Conservation (phyloP, 2,329 filamentous ascomycete genomes). For the Aureobasidium vineae region DNA sequence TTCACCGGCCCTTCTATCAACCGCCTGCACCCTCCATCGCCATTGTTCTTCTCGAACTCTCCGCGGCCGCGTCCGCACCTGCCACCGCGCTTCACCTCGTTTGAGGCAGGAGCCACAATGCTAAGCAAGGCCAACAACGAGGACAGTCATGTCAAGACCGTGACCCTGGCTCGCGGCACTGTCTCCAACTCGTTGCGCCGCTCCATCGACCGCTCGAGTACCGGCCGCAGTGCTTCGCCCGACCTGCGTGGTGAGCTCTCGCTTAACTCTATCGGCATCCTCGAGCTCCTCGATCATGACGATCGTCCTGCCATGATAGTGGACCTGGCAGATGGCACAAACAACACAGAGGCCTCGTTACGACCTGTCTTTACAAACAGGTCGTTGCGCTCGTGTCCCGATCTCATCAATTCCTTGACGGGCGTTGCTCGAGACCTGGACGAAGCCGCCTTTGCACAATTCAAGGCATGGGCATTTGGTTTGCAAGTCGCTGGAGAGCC, state of each 20-base stretch:
- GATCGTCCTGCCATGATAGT: slow-evolving; percentile 73
- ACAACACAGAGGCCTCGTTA: slow-evolving; percentile 53
- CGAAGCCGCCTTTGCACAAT: slow-evolving; percentile 53
- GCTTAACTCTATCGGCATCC: slow-evolving; percentile 63
- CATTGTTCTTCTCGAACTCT: slow-evolving; percentile 54
- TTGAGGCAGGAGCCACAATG: slow-evolving; percentile 59
- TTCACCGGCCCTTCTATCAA: slow-evolving; percentile 29
- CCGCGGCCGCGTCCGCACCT: slow-evolving; percentile 45
- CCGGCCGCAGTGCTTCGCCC: slow-evolving; percentile 52
- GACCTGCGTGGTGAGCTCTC: slow-evolving; percentile 55
- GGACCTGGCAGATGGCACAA: slow-evolving; percentile 61
- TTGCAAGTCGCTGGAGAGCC: slow-evolving; percentile 54
- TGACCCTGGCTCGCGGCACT: slow-evolving; percentile 51
- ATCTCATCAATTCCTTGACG: slow-evolving; percentile 57
- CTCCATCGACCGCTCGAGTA: slow-evolving; percentile 54
- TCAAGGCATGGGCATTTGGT: slow-evolving; percentile 67
- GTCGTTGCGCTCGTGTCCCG: slow-evolving; percentile 59
- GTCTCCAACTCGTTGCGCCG: slow-evolving; percentile 43
- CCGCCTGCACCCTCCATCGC: slow-evolving; percentile 44
- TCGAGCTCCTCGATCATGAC: slow-evolving; percentile 74
- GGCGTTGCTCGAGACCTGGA: slow-evolving; percentile 44
- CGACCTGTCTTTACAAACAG: slow-evolving; percentile 67
- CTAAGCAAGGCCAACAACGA: slow-evolving; percentile 52
- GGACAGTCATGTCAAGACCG: slow-evolving; percentile 52
- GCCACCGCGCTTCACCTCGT: slow-evolving; percentile 57